Conservation (phyloP, 2,329 filamentous ascomycete genomes). For the Neocucurbitaria cava region DNA sequence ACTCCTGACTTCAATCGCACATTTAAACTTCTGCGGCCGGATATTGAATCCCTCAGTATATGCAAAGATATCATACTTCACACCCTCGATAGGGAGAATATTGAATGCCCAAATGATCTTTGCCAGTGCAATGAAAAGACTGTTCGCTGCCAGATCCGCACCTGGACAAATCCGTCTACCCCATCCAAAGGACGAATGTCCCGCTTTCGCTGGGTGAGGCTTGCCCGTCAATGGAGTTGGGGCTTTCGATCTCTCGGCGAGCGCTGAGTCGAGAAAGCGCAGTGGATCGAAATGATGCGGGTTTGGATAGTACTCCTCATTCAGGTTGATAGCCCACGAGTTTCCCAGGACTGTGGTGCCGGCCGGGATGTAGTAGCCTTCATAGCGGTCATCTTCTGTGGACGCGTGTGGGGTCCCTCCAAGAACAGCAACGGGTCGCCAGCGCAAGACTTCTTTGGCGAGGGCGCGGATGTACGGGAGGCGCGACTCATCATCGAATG, state of each 20-base stretch:
- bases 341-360: conserved; percentile 57
- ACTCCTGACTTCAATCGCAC: conserved; percentile 43
- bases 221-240: conserved; percentile 24
- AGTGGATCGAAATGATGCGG: conserved; percentile 51
- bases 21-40: conserved; percentile 45
- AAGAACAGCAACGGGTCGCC: conserved; percentile 51
- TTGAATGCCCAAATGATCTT: conserved; percentile 48
- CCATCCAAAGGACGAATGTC: conserved; percentile 47
- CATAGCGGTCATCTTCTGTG: conserved; percentile 58
- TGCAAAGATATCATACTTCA: conserved; percentile 48
- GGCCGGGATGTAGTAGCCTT: conserved; percentile 58
- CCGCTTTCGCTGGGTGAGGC: conserved; percentile 37
- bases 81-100: conserved; percentile 37
- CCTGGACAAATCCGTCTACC: conserved; percentile 44
- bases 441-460: conserved; percentile 47
- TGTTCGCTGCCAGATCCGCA: conserved; percentile 39
- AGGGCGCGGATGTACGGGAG: conserved; percentile 51
- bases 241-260: conserved; percentile 24
- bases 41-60: conserved; percentile 54
- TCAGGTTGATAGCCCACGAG: conserved; percentile 54
- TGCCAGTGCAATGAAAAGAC: conserved; percentile 41
- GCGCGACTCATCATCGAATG: conserved; percentile 45
- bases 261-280: conserved; percentile 45
- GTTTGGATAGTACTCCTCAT: conserved; percentile 49
- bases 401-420: conserved; percentile 57